Evolutionary conservation across 768 basidiomycete genomes (phyloP).

Genomic region (Psilocybe azurescens): DNA sequence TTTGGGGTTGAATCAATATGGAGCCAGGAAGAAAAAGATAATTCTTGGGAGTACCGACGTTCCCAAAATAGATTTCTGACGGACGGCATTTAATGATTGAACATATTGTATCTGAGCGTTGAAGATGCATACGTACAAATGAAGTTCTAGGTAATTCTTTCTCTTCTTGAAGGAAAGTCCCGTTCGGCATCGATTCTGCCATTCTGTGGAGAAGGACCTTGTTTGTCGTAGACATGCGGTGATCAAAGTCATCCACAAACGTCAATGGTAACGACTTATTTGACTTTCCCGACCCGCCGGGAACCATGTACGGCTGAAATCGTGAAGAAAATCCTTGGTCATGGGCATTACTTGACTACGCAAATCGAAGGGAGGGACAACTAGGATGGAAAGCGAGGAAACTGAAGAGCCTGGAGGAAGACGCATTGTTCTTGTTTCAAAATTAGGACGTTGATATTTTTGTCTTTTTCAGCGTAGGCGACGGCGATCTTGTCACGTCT

Average conservation of each 20-base stretch:
- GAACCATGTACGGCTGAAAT: background rate
- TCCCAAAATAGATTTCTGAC: constrained; percentile 13
- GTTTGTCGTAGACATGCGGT: background rate
- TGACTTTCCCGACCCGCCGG: background rate
- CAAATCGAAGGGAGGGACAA: background rate
- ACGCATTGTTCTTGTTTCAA: background rate
- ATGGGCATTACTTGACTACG: background rate
- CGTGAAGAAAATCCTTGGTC: background rate
- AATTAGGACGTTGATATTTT: background rate
- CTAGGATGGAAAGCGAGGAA: background rate
- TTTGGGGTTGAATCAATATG: background rate
- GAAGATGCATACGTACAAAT: constrained; percentile 11
- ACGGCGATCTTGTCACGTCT: background rate
- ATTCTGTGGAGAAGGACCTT: background rate
- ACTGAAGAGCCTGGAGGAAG: background rate
- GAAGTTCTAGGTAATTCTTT: background rate
- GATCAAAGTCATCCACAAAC: background rate
- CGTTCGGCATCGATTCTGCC: background rate
- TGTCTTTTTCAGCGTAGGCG: background rate
- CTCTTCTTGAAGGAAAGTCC: background rate
- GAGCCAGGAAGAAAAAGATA: background rate
- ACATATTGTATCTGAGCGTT: background rate
- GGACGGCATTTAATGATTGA: constrained; percentile 11
- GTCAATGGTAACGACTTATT: background rate
- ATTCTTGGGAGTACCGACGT: background rate